Conservation (phyloP, 805 yeast genomes). For the Yamadazyma ubonensis region DNA sequence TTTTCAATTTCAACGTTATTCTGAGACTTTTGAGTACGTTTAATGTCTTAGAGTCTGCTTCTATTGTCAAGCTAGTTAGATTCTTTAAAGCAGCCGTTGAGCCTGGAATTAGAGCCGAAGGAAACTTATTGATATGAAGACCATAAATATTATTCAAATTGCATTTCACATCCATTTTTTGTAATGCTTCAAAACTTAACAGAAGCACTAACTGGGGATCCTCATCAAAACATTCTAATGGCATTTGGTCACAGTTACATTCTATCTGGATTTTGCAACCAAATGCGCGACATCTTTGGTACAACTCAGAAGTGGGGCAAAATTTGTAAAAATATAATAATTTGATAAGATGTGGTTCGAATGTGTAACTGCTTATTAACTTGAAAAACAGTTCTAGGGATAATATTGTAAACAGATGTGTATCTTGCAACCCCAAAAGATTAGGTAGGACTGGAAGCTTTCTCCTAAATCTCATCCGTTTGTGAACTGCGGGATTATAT, state of each 20-base stretch:
- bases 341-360: slow-evolving; percentile 3
- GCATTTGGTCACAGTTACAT: not conserved
- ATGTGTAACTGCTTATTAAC: slow-evolving; percentile 4
- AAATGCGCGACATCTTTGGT: not conserved
- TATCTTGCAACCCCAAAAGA: not conserved
- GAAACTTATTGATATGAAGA: not conserved
- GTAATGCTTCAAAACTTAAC: not conserved
- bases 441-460: slow-evolving; percentile 4
- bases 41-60: slow-evolving; percentile 1
- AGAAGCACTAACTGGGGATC: not conserved
- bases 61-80: not conserved
- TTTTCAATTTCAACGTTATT: not conserved
- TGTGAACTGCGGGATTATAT: slow-evolving; percentile 1
- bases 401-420: not conserved
- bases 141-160: not conserved
- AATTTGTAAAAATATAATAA: slow-evolving; percentile 4
- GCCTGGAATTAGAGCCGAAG: not conserved
- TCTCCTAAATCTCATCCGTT: not conserved
- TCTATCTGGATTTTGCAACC: slow-evolving; percentile 4
- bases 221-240: not conserved
- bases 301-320: not conserved
- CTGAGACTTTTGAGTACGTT: not conserved
- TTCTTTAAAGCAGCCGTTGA: not conserved
- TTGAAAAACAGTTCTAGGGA: slow-evolving; percentile 1
- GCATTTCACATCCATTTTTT: not conserved